Conservation (phyloP, 345 rosid species). For the Hypericum perforatum region DNA sequence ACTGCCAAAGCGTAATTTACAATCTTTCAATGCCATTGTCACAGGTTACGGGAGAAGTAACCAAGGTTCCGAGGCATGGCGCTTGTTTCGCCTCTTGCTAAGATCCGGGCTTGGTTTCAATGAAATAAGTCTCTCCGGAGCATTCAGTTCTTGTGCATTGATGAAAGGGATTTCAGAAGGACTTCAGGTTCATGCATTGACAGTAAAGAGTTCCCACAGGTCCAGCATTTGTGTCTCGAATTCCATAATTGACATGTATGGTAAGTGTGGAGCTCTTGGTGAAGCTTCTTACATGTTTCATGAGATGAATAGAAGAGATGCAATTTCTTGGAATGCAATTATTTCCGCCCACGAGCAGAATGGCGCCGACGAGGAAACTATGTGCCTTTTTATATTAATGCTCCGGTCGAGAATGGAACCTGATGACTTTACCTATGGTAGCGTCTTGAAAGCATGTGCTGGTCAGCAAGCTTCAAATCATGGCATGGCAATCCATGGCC, state of each 20-base stretch:
- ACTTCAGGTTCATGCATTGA: slow-evolving; percentile 57
- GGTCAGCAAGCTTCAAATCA: slow-evolving; percentile 39
- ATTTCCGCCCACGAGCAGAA: slow-evolving; percentile 84
- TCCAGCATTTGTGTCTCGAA: slow-evolving; percentile 58
- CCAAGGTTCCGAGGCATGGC: slow-evolving; percentile 52
- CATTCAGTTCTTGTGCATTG: slow-evolving; percentile 69
- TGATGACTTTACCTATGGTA: slow-evolving; percentile 89
- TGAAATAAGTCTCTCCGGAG: slow-evolving; percentile 79
- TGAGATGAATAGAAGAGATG: slow-evolving; percentile 72
- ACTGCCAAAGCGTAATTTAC: slow-evolving; percentile 50
- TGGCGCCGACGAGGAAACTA: slow-evolving; percentile 44
- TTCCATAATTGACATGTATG: slow-evolving; percentile 85
- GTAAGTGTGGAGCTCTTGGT: slow-evolving; percentile 61
- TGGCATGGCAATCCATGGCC: slow-evolving; percentile 67
- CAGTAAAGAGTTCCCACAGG: slow-evolving; percentile 40
- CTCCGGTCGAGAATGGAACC: slow-evolving; percentile 53
- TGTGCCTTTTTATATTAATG: slow-evolving; percentile 55
- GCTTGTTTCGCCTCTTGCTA: slow-evolving; percentile 40
- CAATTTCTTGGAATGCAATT: slow-evolving; percentile 87
- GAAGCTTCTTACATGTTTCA: slow-evolving; percentile 56
- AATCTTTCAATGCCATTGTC: slow-evolving; percentile 78
- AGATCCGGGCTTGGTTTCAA: slow-evolving; percentile 56
- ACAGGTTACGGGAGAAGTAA: slow-evolving; percentile 52
- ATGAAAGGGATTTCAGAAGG: slow-evolving; percentile 56
- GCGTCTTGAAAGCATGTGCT: slow-evolving; percentile 78